These are phyloP conservation scores for Sicyos edulis DNA, from an alignment of 306 rosid genomes.

Conservation along the genomic window DNA sequence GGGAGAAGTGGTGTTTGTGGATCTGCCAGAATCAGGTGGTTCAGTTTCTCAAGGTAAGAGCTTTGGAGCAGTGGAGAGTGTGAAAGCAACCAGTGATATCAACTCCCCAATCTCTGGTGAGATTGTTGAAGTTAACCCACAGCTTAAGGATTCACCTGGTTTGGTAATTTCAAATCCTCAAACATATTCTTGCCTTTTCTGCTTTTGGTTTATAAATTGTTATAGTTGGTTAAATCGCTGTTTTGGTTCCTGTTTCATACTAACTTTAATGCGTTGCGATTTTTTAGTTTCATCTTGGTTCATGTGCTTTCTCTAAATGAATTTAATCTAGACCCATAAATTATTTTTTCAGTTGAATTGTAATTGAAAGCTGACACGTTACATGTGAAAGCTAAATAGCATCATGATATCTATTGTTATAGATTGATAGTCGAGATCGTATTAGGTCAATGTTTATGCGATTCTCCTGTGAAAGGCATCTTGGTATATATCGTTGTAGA, in stretches of 20 bases:
- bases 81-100: conserved; percentile 87
- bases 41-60: conserved; percentile 43
- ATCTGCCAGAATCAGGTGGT: conserved; percentile 66
- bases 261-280: background rate
- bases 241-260: background rate
- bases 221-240: background rate
- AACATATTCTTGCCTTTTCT: background rate
- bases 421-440: too few relatives aligned
- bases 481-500: too few relatives aligned
- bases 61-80: conserved; percentile 97
- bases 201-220: background rate
- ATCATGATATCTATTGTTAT: too few relatives aligned
- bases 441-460: too few relatives aligned
- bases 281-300: background rate
- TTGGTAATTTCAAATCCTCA: conserved; percentile 38
- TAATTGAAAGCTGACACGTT: background rate
- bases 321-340: background rate
- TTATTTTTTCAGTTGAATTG: background rate
- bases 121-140: conserved; percentile 67
- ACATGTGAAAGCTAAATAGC: background rate
- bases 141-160: conserved; percentile 64
- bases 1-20: conserved; percentile 94
- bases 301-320: background rate
- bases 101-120: conserved; percentile 92
- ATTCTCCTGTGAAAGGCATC: too few relatives aligned